Evolutionary conservation across 208 protist species (phyloP), one percentile per base, ranked within the genome.

Genomic region (Strigomonas galati): DNA sequence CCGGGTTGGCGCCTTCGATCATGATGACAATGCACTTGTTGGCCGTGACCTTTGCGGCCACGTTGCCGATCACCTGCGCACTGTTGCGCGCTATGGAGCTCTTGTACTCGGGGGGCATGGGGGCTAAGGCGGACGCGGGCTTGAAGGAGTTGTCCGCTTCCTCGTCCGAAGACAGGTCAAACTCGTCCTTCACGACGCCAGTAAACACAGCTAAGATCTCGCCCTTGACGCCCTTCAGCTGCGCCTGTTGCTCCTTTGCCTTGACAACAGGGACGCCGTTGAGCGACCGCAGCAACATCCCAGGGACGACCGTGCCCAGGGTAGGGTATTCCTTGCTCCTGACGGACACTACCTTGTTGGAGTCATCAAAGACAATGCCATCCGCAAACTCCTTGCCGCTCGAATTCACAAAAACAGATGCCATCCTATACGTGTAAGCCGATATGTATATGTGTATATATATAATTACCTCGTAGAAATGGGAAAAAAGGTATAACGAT

Each of bases 11-110:
- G 15, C 86, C 86, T 21, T 95, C 89, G 72, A 74, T 84, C 84
- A 95, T 88, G 62, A 95, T 92, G 64, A 95, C 88, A 27, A 95
- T 75, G 57, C 89, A 93, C 31, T 61, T 67, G 21, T 86, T 84
- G 3, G 79, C 65, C 2, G 63, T 66, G 37, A 78, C 81, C 63
- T 80, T 84, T 37, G 69, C 46, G 0, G 81, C 76, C 4, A 82
- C 89, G 23, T 91, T 84, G 24, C 73, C 66, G n/a, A 95, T 69
- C 21, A 91, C 68, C n/a, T 53, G 43, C 35, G 80, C 81, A 55
- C 78, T 93, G 70, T 79, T 79, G 31, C 73, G 55, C 7, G 81
- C 72, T 9, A 75, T 60, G 43, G 37, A 53, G 71, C 73, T 87
- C 54, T 67, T 65, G 60, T 55, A 80, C 74, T 87, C 75, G 17